phyloP scores from a whole-genome alignment of 306 rosid species.

The Trifolium pratense region DNA sequence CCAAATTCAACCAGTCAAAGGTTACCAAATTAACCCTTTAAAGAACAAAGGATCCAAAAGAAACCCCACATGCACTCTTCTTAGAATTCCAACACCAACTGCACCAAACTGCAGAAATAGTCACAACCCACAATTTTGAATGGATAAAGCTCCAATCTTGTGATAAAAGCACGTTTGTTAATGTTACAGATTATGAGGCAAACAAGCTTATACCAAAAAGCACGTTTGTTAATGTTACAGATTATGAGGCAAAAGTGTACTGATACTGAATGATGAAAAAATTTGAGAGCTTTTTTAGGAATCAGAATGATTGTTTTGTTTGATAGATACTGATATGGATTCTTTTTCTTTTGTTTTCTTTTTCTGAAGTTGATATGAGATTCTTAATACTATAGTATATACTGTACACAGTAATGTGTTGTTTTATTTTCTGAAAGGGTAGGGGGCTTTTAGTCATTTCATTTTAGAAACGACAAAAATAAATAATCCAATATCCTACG shows the following conservation, averaged over 20 bases:
- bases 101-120: conserved; percentile 39
- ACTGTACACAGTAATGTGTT: neutral
- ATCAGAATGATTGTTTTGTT: neutral
- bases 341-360: neutral
- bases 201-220: neutral
- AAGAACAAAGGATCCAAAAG: conserved; percentile 60
- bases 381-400: neutral
- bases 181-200: conserved; percentile 16
- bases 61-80: conserved; percentile 77
- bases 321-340: conserved; percentile 2
- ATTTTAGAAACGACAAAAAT: neutral
- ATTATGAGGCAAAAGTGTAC: neutral
- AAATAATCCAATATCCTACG: too few species aligned
- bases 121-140: conserved; percentile 58
- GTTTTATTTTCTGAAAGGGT: conserved; percentile 19
- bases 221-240: conserved; percentile 13
- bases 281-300: conserved; percentile 27
- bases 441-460: neutral
- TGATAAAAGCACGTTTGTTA: conserved; percentile 41
- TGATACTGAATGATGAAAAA: neutral
- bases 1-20: conserved; percentile 28
- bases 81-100: conserved; percentile 48
- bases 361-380: neutral
- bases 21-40: conserved; percentile 50
- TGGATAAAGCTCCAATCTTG: conserved; percentile 43